Evolutionary conservation across 2,329 filamentous ascomycete genomes (phyloP), one percentile per base, ranked within the genome.

Genomic region (Claviceps africana): DNA sequence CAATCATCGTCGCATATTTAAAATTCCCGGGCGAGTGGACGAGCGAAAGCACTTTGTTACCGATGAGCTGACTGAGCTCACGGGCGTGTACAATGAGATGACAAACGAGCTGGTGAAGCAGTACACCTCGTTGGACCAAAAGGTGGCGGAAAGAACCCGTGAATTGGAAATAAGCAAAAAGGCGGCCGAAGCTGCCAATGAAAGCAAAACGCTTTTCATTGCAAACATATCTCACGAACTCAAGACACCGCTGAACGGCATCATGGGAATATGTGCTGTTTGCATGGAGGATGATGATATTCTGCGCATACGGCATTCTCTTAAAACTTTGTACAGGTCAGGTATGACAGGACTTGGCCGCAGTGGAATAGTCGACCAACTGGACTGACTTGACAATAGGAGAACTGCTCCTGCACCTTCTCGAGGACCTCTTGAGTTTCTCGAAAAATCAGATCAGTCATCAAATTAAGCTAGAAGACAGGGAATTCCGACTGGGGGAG

Each of bases 151-250:
- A 64, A 77, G 90, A 52, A 96, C 90, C 0, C 79, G 79, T 37
- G 86, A 96, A 66, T 73, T 96, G 0, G 88, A 95, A 62, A 80
- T 88, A 55, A 94, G 85, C 70, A 95, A 95, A 65, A 88, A 88
- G 69, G 88, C 88, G 1, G 90, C 90, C 1, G 90, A 95, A 66
- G 86, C 87, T n/a, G 90, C 90, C 3, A 96, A 95, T 60, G 87
- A 95, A 68, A 94, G 88, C 74, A 98, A 98, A 70, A 97, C 93
- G 0, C 74, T 97, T 9, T 97, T 97, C 70, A 94, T 98, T 56
- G 93, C 93, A 19, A 97, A 97, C 61, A 95, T 97, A 49, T 85
- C 81, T 1, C 81, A 83, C 59, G 80, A 97, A 66, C 75, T 98
- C 37, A 94, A 95, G 64, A 98, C 93, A 1, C 93, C 93, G 0